Evolutionary conservation across 768 basidiomycete species (phyloP).

Genomic region (Strobilomyces confusus): DNA sequence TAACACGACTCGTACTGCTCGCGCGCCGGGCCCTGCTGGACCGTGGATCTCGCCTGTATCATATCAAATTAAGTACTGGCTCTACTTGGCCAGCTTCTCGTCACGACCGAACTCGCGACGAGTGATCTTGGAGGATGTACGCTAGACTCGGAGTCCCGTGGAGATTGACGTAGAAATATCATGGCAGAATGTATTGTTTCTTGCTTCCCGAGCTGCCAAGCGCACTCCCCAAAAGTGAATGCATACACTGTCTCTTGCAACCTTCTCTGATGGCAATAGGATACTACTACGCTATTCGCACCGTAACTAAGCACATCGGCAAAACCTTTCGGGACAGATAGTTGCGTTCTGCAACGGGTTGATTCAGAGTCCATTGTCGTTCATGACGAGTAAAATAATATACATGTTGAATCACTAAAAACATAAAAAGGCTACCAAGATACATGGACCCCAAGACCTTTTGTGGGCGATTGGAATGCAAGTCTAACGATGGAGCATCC

Average conservation of each 20-base stretch:
- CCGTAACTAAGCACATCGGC: too few relatives aligned
- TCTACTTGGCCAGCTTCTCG: background rate
- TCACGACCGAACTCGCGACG: background rate
- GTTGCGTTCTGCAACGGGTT: background rate
- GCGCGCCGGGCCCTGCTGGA: background rate
- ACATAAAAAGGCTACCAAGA: conserved; percentile 1
- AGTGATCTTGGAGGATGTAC: background rate
- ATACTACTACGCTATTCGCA: too few relatives aligned
- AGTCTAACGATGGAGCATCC: background rate
- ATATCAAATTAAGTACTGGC: background rate
- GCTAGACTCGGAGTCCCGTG: background rate
- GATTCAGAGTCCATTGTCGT: conserved; percentile 6
- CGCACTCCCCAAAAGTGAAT: too few relatives aligned
- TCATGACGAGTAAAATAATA: conserved; percentile 14
- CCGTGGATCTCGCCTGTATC: background rate
- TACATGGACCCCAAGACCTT: background rate
- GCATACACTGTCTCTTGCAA: too few relatives aligned
- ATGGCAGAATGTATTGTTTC: too few relatives aligned
- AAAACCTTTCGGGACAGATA: too few relatives aligned
- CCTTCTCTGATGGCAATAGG: too few relatives aligned
- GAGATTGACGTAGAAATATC: background rate
- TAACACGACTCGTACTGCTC: background rate
- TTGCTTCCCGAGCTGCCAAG: too few relatives aligned
- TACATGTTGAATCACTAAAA: conserved; percentile 14
- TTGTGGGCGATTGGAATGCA: background rate